A percentile compares a stretch with the other conserved stretches of the same genome.
phyloP scores from a whole-genome alignment of 1,284 basidiomycete species.

The Moniliophthora roreri region DNA sequence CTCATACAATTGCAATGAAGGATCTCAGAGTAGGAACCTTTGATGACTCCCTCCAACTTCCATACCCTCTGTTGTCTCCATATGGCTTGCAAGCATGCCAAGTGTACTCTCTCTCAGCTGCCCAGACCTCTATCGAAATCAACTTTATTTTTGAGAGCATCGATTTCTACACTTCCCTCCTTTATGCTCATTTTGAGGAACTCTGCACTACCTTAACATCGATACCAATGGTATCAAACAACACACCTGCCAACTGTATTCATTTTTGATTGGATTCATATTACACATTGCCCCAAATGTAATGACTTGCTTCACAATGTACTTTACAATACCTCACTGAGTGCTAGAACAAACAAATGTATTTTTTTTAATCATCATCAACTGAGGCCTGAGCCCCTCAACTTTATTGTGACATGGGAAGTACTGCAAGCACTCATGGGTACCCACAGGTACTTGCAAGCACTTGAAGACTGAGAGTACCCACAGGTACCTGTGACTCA shows the following conservation, averaged over 20 bases:
- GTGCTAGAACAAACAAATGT: background rate
- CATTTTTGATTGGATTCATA: too few species aligned
- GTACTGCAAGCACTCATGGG: too few species aligned
- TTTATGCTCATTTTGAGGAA: slow-evolving; percentile 95
- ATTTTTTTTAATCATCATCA: background rate
- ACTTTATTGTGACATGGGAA: too few species aligned
- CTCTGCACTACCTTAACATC: slow-evolving; percentile 98
- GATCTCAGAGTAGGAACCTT: slow-evolving; percentile 98
- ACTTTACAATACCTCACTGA: background rate
- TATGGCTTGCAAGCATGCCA: too few species aligned
- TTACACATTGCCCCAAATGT: slow-evolving; percentile 3
- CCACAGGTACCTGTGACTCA: too few species aligned
- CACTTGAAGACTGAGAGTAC: too few species aligned
- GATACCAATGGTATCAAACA: slow-evolving; percentile 86
- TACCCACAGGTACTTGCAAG: too few species aligned
- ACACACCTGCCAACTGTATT: background rate
- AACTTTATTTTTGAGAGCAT: slow-evolving; percentile 99
- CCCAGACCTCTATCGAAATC: slow-evolving; percentile 99
- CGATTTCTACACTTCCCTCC: slow-evolving; percentile 96
- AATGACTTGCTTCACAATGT: background rate
- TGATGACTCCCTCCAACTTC: slow-evolving; percentile 96
- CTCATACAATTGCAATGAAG: too few species aligned
- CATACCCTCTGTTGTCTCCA: slow-evolving; percentile 97
- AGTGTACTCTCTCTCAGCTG: too few species aligned
- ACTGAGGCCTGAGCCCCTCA: background rate